Evolutionary conservation across 208 protist genomes (phyloP).

Genomic region (Crithidia expoeki): DNA sequence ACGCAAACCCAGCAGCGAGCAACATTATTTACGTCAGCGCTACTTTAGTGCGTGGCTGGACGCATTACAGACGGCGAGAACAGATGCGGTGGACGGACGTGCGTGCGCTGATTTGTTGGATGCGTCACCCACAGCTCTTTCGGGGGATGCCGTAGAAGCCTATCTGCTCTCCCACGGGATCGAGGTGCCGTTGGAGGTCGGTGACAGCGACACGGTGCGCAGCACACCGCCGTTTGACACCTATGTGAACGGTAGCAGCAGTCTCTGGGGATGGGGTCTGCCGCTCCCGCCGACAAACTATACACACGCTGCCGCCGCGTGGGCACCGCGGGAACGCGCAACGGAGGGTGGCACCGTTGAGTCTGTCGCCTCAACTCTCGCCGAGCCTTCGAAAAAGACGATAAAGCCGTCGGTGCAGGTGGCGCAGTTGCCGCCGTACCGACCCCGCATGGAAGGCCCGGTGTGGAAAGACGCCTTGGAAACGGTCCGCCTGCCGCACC

Average conservation of each 20-base stretch:
- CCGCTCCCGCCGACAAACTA: conserved; percentile 18
- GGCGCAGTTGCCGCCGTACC: background rate
- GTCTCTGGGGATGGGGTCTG: conserved; percentile 7
- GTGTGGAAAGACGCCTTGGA: conserved; percentile 19
- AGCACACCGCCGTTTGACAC: background rate
- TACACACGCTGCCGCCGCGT: conserved; percentile 17
- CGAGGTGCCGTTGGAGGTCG: background rate
- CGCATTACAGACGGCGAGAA: background rate
- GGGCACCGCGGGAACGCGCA: conserved; percentile 3
- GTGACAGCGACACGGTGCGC: background rate
- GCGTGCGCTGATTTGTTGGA: background rate
- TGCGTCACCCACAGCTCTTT: background rate
- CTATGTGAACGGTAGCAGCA: background rate
- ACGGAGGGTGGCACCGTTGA: no score
- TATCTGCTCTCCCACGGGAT: background rate
- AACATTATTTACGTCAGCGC: background rate
- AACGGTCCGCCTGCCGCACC: conserved; percentile 13
- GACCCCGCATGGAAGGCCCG: conserved; percentile 19
- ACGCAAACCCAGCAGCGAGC: background rate
- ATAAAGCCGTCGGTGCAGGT: background rate
- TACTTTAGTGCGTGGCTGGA: conserved; percentile 5
- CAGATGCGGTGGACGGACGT: background rate
- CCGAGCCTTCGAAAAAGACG: background rate
- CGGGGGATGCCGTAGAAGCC: background rate
- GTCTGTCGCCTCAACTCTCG: background rate